A percentile compares a stretch with the other conserved stretches of the same genome.
These are phyloP conservation scores for Adansonia digitata DNA, from an alignment of 345 rosid species.

Conservation along the genomic window DNA sequence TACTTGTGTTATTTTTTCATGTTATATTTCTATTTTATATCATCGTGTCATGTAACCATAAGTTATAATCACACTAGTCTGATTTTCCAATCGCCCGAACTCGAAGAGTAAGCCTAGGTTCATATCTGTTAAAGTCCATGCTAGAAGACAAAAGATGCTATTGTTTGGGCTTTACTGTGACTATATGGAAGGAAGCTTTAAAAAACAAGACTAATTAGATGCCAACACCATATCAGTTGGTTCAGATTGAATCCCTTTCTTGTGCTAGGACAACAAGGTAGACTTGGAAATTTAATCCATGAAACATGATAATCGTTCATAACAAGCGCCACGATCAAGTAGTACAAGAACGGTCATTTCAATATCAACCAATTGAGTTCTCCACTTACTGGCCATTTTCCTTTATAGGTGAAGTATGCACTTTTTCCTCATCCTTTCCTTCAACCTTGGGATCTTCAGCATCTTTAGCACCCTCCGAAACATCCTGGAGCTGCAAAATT, in stretches of 20 bases:
- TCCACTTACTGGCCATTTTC: slow-evolving; percentile 2
- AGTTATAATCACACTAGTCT: neutral
- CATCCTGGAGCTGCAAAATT: slow-evolving; percentile 14
- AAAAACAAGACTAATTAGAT: neutral
- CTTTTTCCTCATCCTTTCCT: slow-evolving; percentile 12
- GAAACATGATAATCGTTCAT: neutral
- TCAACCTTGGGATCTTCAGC: slow-evolving; percentile 8
- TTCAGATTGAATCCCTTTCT: neutral
- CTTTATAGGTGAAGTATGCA: neutral
- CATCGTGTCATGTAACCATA: too few species aligned
- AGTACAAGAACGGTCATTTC: slow-evolving; percentile 17
- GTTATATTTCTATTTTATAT: too few species aligned
- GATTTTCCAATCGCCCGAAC: neutral
- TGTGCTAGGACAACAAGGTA: neutral
- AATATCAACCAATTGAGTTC: slow-evolving; percentile 19
- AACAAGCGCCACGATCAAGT: neutral
- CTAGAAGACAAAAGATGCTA: neutral
- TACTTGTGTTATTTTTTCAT: too few species aligned
- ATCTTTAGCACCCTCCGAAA: neutral
- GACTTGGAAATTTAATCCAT: neutral
- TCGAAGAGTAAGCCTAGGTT: neutral
- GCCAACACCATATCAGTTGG: neutral
- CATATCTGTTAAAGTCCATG: neutral
- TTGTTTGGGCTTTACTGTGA: too few species aligned
- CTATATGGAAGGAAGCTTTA: neutral